Conservation (phyloP, 192 early-diverging fungal species). For the Phlyctochytrium planicorne region DNA sequence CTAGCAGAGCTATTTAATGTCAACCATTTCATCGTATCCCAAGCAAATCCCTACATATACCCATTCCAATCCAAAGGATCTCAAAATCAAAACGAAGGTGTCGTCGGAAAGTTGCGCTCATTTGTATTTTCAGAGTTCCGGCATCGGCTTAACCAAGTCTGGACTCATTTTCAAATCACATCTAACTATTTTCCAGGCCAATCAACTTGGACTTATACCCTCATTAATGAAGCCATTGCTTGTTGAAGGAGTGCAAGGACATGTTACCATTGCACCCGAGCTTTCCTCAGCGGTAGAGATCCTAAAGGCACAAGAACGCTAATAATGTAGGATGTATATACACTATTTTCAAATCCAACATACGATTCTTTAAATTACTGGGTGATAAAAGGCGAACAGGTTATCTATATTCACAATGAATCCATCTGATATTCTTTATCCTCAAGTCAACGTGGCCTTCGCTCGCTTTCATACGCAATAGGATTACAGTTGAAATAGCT, state of each 20-base stretch:
- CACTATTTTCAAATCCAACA: conserved; percentile 69
- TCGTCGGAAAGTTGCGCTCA: conserved; percentile 39
- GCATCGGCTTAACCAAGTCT: conserved; percentile 64
- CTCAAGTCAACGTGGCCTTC: conserved; percentile 66
- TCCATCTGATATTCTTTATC: too few relatives aligned
- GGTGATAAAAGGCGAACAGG: conserved; percentile 72
- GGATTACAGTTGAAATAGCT: conserved; percentile 66
- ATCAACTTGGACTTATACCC: conserved; percentile 56
- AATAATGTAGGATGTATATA: conserved; percentile 55
- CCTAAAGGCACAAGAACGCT: not conserved
- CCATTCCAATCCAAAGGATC: conserved; percentile 62
- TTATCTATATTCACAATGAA: not conserved
- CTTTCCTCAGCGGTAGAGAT: conserved; percentile 45
- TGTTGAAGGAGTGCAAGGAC: conserved; percentile 63
- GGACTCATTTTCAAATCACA: conserved; percentile 10
- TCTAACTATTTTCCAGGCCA: conserved; percentile 28
- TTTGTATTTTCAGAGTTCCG: conserved; percentile 60
- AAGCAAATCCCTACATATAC: conserved; percentile 68
- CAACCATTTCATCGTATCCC: conserved; percentile 81
- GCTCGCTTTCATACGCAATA: conserved; percentile 59
- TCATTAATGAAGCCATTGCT: conserved; percentile 53
- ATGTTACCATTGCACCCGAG: conserved; percentile 69
- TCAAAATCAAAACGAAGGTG: conserved; percentile 20
- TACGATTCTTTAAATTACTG: conserved; percentile 62
- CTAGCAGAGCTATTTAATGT: conserved; percentile 80